These are phyloP conservation scores for Bidens hawaiensis DNA, from an alignment of 140 eudicot species.

Conservation along the genomic window DNA sequence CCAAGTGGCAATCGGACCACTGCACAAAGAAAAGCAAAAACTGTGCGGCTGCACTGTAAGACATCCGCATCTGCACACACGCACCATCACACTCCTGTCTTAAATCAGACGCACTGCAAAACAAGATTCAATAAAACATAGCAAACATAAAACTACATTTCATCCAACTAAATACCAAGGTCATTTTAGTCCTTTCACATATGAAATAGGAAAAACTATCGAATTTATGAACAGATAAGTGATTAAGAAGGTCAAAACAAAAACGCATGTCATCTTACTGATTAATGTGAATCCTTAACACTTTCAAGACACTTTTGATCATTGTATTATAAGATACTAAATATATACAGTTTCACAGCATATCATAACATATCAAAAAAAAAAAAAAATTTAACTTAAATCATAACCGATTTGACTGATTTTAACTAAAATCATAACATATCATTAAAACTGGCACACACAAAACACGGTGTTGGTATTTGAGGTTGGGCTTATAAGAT, in stretches of 20 bases:
- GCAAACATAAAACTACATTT: neutral
- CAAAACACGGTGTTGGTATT: too few species aligned
- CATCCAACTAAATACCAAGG: neutral
- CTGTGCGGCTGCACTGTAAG: constrained; percentile 78
- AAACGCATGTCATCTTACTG: neutral
- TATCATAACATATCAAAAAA: neutral
- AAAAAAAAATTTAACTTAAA: neutral
- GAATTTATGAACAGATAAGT: neutral
- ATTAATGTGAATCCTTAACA: neutral
- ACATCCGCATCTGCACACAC: constrained; percentile 81
- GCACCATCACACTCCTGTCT: constrained; percentile 81
- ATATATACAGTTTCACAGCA: neutral
- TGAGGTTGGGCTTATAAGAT: too few species aligned
- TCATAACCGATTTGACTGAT: neutral
- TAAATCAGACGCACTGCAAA: constrained; percentile 73
- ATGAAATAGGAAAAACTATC: neutral
- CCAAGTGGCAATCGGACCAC: constrained; percentile 90
- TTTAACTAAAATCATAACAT: too few species aligned
- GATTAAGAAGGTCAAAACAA: constrained; percentile 12
- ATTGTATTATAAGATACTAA: neutral
- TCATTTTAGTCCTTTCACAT: neutral
- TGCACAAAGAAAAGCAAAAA: constrained; percentile 83
- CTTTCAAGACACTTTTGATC: neutral
- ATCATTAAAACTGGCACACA: too few species aligned
- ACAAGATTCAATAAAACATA: neutral